Base-by-base conservation (phyloP, 768 basidiomycete species). In the Xerocomellus dryophilus region DNA sequence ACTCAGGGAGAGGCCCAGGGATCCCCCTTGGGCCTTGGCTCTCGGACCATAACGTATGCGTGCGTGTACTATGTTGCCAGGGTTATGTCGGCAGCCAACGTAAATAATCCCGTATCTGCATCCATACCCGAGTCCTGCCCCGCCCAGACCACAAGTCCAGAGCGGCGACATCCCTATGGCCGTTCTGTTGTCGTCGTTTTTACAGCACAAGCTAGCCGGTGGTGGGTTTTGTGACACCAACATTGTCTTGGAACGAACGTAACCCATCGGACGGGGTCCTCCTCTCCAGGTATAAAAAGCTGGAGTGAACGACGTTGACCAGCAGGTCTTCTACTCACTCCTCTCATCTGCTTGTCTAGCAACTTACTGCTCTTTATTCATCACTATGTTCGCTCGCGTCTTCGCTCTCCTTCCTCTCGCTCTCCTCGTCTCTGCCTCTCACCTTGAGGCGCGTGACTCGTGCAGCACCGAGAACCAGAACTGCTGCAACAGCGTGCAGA, bases 401-500 rank as follows among this genome's bases (percentile, higher is more conserved):
- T n/a, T 61, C 9, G 51, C 65, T 38, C 46, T 66, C 25, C 18
- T 58, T 3, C 58, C 57, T 15, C 31, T 66, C 9, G 62, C 56
- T 48, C 43, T 59, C 27, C 38, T 62, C 15, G 62, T 29, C 21
- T 47, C 53, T 29, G 62, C 27, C 8, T 8, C 27, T 1, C 27
- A 29, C 27, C 27, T 54, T 7, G 29, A 47, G 36, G 56, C 47
- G 1, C 50, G 60, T 4, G 25, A 15, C 21, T 34, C 47, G 23
- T 66, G 65, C 34, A 50, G 35, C 56, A 62, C 47, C 11, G 57
- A 54, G 1, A 0, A 4, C 1, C 8, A 35, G n/a, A 8, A 34
- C 6, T 66, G 65, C 44, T 66, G 65, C 21, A 15, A 63, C 32
- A n/a, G 6, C 0, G 31, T 35, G 4, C 31, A 62, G 49, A 38